These are phyloP conservation scores for Phialophora expanda DNA, from an alignment of 2,329 filamentous ascomycete species.

Conservation along the genomic window DNA sequence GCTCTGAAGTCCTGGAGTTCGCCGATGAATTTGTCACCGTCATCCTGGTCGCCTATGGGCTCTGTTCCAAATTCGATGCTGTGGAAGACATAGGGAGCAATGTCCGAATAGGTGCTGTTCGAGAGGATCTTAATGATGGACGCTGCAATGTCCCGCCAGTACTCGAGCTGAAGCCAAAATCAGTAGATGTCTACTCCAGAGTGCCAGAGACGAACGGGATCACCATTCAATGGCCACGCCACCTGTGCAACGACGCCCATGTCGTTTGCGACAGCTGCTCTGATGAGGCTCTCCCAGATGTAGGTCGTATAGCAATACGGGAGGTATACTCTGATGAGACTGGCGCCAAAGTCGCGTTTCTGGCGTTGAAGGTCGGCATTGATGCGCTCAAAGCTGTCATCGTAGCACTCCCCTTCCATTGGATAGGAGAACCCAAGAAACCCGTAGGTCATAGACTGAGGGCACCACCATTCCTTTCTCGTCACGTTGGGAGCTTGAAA, in stretches of 20 bases:
- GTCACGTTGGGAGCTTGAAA: constrained; percentile 16
- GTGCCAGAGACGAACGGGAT: constrained; percentile 10
- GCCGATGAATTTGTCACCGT: constrained; percentile 20
- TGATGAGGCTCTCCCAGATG: constrained; percentile 23
- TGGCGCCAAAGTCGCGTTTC: constrained; percentile 23
- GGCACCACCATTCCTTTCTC: constrained; percentile 23
- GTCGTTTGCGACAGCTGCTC: constrained; percentile 19
- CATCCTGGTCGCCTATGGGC: constrained; percentile 19
- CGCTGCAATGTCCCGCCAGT: constrained; percentile 18
- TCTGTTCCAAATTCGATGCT: constrained; percentile 23
- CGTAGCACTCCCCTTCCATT: constrained; percentile 24
- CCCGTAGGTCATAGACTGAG: constrained; percentile 23
- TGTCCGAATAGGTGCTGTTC: constrained; percentile 14
- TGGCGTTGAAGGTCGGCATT: constrained; percentile 21
- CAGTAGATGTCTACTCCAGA: not conserved
- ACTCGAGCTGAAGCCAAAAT: constrained; percentile 12
- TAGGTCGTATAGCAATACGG: constrained; percentile 26
- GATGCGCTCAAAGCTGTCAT: constrained; percentile 24
- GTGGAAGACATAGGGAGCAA: constrained; percentile 21
- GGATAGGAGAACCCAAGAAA: constrained; percentile 24
- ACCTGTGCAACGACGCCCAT: constrained; percentile 22
- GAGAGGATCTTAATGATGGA: constrained; percentile 23
- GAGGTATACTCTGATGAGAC: constrained; percentile 19
- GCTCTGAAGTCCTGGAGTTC: constrained; percentile 18
- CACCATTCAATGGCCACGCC: constrained; percentile 22